A percentile compares a stretch with the other conserved stretches of the same genome.
phyloP scores from a whole-genome alignment of 2,329 filamentous ascomycete genomes.

The Beauveria australis region DNA sequence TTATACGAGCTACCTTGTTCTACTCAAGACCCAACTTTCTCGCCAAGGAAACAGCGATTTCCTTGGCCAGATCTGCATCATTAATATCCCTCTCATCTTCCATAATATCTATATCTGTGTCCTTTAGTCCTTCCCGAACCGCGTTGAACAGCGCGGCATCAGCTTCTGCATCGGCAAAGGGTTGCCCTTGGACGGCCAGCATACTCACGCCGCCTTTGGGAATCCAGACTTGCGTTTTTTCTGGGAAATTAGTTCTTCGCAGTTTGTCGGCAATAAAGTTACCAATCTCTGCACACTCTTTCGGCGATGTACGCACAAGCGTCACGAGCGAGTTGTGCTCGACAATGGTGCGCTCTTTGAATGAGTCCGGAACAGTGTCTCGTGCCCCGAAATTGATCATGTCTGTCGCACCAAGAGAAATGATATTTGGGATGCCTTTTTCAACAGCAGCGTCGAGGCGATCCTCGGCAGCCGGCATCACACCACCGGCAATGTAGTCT shows the following conservation, averaged over 20 bases:
- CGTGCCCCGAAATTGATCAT: slow-evolving; percentile 57
- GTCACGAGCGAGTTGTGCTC: slow-evolving; percentile 61
- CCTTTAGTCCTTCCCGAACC: slow-evolving; percentile 39
- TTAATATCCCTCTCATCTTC: slow-evolving; percentile 46
- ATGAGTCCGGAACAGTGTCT: slow-evolving; percentile 47
- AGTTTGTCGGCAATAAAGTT: slow-evolving; percentile 48
- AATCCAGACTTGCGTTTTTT: slow-evolving; percentile 46
- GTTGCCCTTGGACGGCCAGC: slow-evolving; percentile 43
- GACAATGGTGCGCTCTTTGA: slow-evolving; percentile 41
- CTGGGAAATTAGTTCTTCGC: slow-evolving; percentile 27
- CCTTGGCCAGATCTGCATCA: slow-evolving; percentile 40
- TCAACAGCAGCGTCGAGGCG: slow-evolving; percentile 50
- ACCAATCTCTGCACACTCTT: slow-evolving; percentile 49
- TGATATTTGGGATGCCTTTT: slow-evolving; percentile 45
- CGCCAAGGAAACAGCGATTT: slow-evolving; percentile 35
- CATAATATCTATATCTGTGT: slow-evolving; percentile 39
- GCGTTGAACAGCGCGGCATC: slow-evolving; percentile 44
- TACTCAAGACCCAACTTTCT: slow-evolving; percentile 18
- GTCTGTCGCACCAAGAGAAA: slow-evolving; percentile 46
- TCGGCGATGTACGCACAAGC: slow-evolving; percentile 52
- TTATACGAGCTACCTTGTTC: background rate
- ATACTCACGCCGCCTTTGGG: slow-evolving; percentile 54
- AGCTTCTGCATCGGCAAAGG: slow-evolving; percentile 40
- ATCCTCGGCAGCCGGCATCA: slow-evolving; percentile 49
- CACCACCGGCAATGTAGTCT: slow-evolving; percentile 54